phyloP scores from a whole-genome alignment of 805 yeast species.

The Candida sakaeoensis region DNA sequence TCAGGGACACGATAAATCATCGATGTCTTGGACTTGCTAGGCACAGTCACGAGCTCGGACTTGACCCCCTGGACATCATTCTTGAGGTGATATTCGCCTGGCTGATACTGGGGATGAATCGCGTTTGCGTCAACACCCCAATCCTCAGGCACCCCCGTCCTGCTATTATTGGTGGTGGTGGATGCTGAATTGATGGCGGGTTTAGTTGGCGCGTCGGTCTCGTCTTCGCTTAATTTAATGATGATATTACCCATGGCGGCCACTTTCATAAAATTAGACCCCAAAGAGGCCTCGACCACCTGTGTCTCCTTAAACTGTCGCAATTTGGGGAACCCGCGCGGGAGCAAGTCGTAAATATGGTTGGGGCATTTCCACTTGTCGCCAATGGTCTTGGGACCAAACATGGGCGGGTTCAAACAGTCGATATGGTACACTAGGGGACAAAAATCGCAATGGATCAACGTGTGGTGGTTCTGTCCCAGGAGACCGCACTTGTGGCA shows the following conservation, averaged over 20 bases:
- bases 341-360: constrained; percentile 57
- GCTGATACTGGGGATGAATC: constrained; percentile 23
- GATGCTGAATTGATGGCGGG: too few relatives aligned
- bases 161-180: too few relatives aligned
- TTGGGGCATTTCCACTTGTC: constrained; percentile 90
- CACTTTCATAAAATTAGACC: constrained; percentile 29
- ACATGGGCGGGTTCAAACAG: constrained; percentile 74
- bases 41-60: constrained; percentile 14
- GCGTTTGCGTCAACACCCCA: constrained; percentile 14
- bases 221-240: constrained; percentile 32
- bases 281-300: constrained; percentile 49
- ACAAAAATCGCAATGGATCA: constrained; percentile 82
- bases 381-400: constrained; percentile 69
- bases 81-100: constrained; percentile 27
- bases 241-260: constrained; percentile 27
- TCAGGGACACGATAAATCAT: constrained; percentile 66
- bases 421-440: constrained; percentile 83
- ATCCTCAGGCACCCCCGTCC: too few relatives aligned
- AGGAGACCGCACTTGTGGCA: constrained; percentile 78
- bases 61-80: constrained; percentile 16
- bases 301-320: constrained; percentile 52
- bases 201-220: constrained; percentile 12
- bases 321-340: constrained; percentile 29
- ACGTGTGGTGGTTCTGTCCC: constrained; percentile 53
- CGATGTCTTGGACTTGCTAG: constrained; percentile 27